These are phyloP conservation scores for Tetracladium setigerum DNA, from an alignment of 495 filamentous ascomycete species.

Conservation along the genomic window DNA sequence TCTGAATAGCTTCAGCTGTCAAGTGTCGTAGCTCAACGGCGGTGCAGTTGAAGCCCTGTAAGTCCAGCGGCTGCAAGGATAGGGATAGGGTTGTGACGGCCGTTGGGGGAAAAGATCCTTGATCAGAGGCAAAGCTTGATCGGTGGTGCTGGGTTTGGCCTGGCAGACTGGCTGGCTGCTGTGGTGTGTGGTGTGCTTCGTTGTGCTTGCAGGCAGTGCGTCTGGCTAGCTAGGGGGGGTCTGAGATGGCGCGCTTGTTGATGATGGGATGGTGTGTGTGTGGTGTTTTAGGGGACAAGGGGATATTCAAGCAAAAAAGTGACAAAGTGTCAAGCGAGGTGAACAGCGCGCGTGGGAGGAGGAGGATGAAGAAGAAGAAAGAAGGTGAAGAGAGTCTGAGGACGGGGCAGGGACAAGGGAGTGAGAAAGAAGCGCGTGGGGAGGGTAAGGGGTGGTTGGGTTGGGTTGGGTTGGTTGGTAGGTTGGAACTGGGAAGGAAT, in stretches of 20 bases:
- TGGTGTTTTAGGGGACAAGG: too few species aligned
- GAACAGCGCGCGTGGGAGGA: neutral
- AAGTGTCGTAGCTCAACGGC: neutral
- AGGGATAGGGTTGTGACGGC: conserved; percentile 10
- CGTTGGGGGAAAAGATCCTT: conserved; percentile 14
- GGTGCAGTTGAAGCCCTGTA: conserved; percentile 1
- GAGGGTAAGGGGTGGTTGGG: too few species aligned
- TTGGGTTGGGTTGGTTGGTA: too few species aligned
- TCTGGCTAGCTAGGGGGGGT: too few species aligned
- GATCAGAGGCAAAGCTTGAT: conserved; percentile 17
- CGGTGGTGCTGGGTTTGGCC: neutral
- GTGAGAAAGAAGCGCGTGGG: neutral
- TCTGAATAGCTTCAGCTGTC: conserved; percentile 15
- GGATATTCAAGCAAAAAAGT: too few species aligned
- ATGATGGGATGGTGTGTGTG: too few species aligned
- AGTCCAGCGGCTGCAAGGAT: conserved; percentile 17
- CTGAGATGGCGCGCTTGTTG: too few species aligned
- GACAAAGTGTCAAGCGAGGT: too few species aligned
- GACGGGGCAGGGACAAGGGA: conserved; percentile 5
- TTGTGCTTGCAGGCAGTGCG: too few species aligned
- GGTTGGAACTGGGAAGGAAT: neutral
- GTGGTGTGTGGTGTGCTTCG: too few species aligned
- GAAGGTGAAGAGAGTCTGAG: neutral
- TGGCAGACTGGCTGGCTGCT: too few species aligned
- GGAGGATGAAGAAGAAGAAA: neutral